Evolutionary conservation across 1,284 basidiomycete species (phyloP).

Genomic region (Ustilago crameri): DNA sequence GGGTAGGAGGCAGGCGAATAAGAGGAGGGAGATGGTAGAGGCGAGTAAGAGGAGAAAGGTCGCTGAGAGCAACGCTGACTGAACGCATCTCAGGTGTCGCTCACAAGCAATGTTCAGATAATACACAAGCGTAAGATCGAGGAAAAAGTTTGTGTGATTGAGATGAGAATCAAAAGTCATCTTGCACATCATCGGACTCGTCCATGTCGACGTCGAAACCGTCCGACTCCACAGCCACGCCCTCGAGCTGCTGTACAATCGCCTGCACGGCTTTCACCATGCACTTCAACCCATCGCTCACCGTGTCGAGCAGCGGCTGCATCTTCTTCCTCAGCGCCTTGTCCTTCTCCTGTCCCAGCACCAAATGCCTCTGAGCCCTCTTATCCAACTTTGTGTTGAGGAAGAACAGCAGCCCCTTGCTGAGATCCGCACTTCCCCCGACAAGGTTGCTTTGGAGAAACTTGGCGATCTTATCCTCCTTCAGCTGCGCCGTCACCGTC

Average conservation of each 20-base stretch:
- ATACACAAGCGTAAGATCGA: too few relatives aligned
- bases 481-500: conserved; percentile 12
- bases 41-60: conserved; percentile 58
- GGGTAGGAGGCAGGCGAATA: conserved; percentile 52
- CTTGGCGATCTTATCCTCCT: conserved; percentile 13
- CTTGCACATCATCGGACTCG: conserved; percentile 5
- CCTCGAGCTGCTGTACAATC: conserved; percentile 33
- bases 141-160: background rate
- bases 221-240: background rate
- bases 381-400: conserved; percentile 33
- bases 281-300: conserved; percentile 13
- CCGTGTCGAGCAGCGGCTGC: conserved; percentile 17
- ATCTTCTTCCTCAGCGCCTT: conserved; percentile 9
- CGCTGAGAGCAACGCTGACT: background rate
- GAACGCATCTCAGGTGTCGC: background rate
- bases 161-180: conserved; percentile 3
- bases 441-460: conserved; percentile 38
- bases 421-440: conserved; percentile 49
- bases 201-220: background rate
- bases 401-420: conserved; percentile 57
- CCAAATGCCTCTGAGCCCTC: conserved; percentile 22
- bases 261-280: conserved; percentile 20
- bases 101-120: background rate
- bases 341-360: conserved; percentile 33
- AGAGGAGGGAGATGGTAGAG: conserved; percentile 57